Base-by-base conservation (phyloP, 306 rosid species). In the Myrica gale region DNA sequence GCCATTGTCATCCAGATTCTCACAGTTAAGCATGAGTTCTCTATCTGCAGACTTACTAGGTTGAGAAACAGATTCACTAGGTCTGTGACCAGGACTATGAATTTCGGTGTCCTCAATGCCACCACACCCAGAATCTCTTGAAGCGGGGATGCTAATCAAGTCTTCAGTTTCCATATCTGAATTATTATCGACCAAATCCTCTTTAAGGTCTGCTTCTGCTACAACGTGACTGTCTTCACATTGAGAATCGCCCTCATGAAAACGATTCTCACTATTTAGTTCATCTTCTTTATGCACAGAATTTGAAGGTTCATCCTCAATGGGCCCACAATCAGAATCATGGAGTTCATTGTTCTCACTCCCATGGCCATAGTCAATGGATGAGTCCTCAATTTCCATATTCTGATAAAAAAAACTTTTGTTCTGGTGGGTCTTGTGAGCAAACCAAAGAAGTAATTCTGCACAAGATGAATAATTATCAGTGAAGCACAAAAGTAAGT, bases 371-470 rank as follows among this genome's bases (percentile, higher is more conserved):
- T 85, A 74, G 82, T 81, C 87, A 48, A 53, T 76, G 23, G 65
- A 56, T 51, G 79, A 75, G 69, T 82, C 79, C 78, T 80, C 83
- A 9, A 83, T 73, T 19, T 82, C 96, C 97, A 90, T 90, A 63
- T 62, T 74, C 46, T 62, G 61, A 32, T 32, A 32, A 41, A 68
- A 72, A 47, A 69, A 82, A 76, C 61, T 74, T 66, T 63, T 61
- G 70, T 57, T 53, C 10, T 32, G 19, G 63, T 52, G 78, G 63
- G 44, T 69, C 68, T 23, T 47, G 62, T 19, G 45, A 69, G 57
- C 45, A 73, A 80, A 74, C 66, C 43, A 73, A 51, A 45, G 37
- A 68, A 69, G n/a, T 50, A 26, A 45, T 42, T 45, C 76, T 74
- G 78, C 74, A 79, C 43, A 72, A 73, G 41, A 78, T 44, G 71